Evolutionary conservation across 179 eudicot species (phyloP), one percentile per base, ranked within the genome.

Genomic region (Silene noctiflora): DNA sequence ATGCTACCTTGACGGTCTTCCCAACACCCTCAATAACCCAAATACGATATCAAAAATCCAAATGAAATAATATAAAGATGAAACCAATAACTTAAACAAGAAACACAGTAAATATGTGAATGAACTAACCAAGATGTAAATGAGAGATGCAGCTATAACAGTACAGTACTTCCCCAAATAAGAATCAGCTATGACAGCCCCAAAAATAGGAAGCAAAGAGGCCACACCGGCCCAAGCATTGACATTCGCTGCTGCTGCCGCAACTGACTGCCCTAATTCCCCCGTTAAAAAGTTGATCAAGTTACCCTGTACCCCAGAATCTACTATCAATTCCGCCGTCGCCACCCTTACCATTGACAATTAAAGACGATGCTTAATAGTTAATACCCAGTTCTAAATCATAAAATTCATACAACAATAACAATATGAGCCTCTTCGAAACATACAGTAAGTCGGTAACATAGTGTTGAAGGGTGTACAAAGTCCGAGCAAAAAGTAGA

Each of bases 171-270:
- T 88, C 5, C 93, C 90, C 44, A 84, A 44, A 67, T 72, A 86
- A 9, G 88, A 87, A 78, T 89, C 93, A 68, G 93, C 88, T 74
- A 89, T 61, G 31, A 83, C 76, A 35, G 87, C 89, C 17, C 93
- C 90, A 21, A 87, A 2, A 14, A 89, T 48, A 2, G 90, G 93
- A 70, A 86, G 81, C 51, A 87, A 71, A 31, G 66, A 22, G 16
- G 84, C 73, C 35, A 78, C 77, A 0, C 93, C 93, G 10, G 61
- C 59, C 93, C 90, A 89, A 3, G 84, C 84, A 59, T 86, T 89
- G 35, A 89, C 82, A 65, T 83, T 83, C 20, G 76, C 85, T 3
- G 90, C 90, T 21, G 90, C 89, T 4, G 71, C 22, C 1, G 86
- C 90, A 27, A 85, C 82, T 17, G 90, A 86, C 60, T 86, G 87